These are phyloP conservation scores for Populus davidiana DNA, from an alignment of 345 rosid genomes.

Conservation along the genomic window DNA sequence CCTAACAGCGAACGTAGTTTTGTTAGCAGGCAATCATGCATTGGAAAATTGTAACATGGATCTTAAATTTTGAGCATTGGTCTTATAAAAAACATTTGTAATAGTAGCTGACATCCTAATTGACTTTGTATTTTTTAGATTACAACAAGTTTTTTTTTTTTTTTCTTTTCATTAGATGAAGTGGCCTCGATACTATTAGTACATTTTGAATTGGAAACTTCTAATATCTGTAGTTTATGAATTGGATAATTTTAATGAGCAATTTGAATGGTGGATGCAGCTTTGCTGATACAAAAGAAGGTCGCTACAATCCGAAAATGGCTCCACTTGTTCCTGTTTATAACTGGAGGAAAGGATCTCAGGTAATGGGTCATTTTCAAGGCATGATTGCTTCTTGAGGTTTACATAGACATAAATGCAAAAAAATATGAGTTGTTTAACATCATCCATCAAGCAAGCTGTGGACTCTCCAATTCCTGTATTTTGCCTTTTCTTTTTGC, in stretches of 20 bases:
- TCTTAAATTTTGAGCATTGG: not conserved
- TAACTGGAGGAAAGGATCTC: constrained; percentile 99
- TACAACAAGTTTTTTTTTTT: not conserved
- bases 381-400: constrained; percentile 8
- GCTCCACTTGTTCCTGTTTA: constrained; percentile 63
- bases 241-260: not conserved
- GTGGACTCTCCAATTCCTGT: constrained; percentile 7
- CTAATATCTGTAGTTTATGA: not conserved
- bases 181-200: not conserved
- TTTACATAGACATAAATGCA: not conserved
- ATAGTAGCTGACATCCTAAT: not conserved
- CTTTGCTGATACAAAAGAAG: constrained; percentile 94
- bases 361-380: constrained; percentile 46
- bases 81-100: not conserved
- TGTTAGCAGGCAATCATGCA: no score
- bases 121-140: not conserved
- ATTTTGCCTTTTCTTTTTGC: constrained; percentile 25
- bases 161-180: not conserved
- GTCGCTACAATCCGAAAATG: constrained; percentile 97
- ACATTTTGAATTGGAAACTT: not conserved
- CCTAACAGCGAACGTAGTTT: no score
- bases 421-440: not conserved
- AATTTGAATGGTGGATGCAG: constrained; percentile 42
- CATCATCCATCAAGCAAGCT: constrained; percentile 14
- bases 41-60: not conserved